Evolutionary conservation across 129 eudicot species (phyloP).

Genomic region (Rutidosis leptorrhynchoides): DNA sequence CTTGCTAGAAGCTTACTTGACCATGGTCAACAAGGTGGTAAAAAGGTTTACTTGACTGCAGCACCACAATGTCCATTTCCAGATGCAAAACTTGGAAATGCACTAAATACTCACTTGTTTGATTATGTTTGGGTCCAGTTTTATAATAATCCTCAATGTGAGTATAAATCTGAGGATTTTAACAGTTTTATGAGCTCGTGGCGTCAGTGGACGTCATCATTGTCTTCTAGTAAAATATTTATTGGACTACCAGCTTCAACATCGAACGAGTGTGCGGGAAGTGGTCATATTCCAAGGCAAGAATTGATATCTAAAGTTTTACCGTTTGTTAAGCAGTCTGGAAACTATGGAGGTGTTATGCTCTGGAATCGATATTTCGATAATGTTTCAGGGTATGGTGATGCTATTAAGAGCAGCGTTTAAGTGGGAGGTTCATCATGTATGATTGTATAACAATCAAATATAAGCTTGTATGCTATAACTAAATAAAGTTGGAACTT

Average conservation of each 20-base stretch:
- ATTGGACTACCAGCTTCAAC: constrained; percentile 8
- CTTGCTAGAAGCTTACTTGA: constrained; percentile 2
- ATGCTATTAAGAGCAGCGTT: constrained; percentile 7
- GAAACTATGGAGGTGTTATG: constrained; percentile 16
- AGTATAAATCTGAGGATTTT: neutral
- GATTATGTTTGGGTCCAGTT: constrained; percentile 13
- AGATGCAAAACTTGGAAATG: neutral
- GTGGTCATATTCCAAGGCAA: neutral
- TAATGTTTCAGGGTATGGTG: neutral
- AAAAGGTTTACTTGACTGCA: constrained; percentile 1
- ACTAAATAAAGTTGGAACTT: neutral
- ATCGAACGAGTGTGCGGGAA: neutral
- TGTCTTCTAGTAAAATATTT: neutral
- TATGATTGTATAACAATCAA: neutral
- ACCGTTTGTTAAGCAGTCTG: constrained; percentile 3
- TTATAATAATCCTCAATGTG: constrained; percentile 10
- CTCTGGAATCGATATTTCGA: constrained; percentile 1
- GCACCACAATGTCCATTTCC: constrained; percentile 16
- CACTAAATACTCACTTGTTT: neutral
- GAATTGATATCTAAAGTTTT: neutral
- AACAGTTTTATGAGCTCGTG: constrained; percentile 9
- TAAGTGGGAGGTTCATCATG: neutral
- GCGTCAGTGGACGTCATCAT: constrained; percentile 1
- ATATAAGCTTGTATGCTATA: neutral
- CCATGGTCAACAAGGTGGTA: neutral